Evolutionary conservation across 768 basidiomycete genomes (phyloP).

Genomic region (Lentinula guzmanii): DNA sequence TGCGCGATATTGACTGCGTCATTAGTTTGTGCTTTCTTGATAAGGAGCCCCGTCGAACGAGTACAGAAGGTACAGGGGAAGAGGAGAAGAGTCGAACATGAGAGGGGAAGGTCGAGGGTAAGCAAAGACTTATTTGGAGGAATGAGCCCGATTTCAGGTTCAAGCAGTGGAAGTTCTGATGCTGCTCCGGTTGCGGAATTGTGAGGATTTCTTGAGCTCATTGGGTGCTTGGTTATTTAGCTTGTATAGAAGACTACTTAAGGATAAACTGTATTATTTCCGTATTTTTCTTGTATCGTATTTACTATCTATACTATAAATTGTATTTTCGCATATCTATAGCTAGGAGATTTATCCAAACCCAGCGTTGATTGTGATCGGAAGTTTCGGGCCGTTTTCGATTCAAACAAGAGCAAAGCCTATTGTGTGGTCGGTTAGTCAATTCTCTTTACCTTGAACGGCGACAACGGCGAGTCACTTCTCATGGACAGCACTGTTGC

Average conservation of each 20-base stretch:
- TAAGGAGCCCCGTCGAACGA: constrained; percentile 31
- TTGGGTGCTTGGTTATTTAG: background rate
- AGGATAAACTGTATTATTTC: background rate
- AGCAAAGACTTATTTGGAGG: constrained; percentile 35
- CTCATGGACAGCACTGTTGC: constrained; percentile 35
- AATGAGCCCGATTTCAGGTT: background rate
- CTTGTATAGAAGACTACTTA: background rate
- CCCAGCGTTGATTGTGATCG: background rate
- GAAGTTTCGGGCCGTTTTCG: background rate
- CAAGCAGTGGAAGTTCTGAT: background rate
- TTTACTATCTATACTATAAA: background rate
- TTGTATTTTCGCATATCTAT: background rate
- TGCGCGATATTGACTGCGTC: constrained; percentile 40
- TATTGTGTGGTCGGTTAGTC: background rate
- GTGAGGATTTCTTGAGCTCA: background rate
- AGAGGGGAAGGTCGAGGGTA: constrained; percentile 39
- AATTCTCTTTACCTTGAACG: constrained; percentile 4
- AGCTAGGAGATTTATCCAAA: background rate
- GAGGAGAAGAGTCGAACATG: constrained; percentile 15
- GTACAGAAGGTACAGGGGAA: constrained; percentile 15
- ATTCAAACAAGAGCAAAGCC: background rate
- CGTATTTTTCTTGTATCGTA: background rate
- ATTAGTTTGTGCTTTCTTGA: constrained; percentile 29
- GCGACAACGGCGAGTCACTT: constrained; percentile 7
- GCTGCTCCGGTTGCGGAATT: background rate